phyloP scores from a whole-genome alignment of 2,329 filamentous ascomycete species.

The Ophiostoma perfectum region DNA sequence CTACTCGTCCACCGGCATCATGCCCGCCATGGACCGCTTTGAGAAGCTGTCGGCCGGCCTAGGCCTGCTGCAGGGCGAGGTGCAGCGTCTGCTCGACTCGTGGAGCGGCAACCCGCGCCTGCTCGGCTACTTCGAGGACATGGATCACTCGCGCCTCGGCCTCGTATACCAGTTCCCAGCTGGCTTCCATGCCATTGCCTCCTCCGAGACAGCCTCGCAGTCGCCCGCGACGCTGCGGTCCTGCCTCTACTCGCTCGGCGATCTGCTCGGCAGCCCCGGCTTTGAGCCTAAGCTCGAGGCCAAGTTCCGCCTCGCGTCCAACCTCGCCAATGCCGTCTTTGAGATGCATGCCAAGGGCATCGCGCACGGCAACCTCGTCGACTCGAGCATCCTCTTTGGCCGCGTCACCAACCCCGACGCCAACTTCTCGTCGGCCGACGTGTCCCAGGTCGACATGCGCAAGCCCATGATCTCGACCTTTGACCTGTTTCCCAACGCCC shows the following conservation, averaged over 20 bases:
- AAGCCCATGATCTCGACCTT: slow-evolving; percentile 68
- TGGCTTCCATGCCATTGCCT: slow-evolving; percentile 52
- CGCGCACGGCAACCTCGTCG: slow-evolving; percentile 64
- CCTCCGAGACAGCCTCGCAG: slow-evolving; percentile 26
- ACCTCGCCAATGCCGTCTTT: slow-evolving; percentile 66
- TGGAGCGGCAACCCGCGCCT: slow-evolving; percentile 59
- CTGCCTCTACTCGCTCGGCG: slow-evolving; percentile 49
- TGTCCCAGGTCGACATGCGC: slow-evolving; percentile 53
- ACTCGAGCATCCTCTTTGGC: slow-evolving; percentile 63
- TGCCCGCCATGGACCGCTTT: slow-evolving; percentile 59
- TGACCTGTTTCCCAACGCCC: slow-evolving; percentile 60
- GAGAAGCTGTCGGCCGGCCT: slow-evolving; percentile 57
- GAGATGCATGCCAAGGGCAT: slow-evolving; percentile 66
- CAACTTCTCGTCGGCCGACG: slow-evolving; percentile 29
- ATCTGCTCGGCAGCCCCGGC: slow-evolving; percentile 48
- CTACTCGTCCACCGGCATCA: slow-evolving; percentile 57
- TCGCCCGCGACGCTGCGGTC: slow-evolving; percentile 46
- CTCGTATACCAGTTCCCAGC: slow-evolving; percentile 69
- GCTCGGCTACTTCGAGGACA: slow-evolving; percentile 69
- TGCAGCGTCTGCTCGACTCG: slow-evolving; percentile 42
- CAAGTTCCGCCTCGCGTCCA: slow-evolving; percentile 69
- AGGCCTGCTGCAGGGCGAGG: slow-evolving; percentile 43
- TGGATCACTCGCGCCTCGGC: slow-evolving; percentile 63
- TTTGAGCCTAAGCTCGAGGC: slow-evolving; percentile 63
- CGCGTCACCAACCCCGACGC: slow-evolving; percentile 33